Evolutionary conservation across 1,284 basidiomycete species (phyloP).

Genomic region (Heterobasidion annosum): DNA sequence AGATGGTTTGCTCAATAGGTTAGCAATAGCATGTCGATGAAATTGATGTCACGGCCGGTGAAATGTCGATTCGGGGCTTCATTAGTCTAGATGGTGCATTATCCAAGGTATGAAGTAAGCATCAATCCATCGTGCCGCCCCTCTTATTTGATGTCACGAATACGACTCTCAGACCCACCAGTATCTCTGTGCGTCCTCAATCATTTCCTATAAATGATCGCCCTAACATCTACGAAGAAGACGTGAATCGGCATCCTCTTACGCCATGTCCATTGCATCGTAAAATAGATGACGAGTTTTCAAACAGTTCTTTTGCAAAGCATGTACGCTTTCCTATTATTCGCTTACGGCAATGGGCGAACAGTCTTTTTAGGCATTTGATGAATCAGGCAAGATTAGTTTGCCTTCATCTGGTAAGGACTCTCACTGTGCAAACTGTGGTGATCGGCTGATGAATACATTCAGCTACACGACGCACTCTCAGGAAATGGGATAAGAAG

Average conservation of each 20-base stretch:
- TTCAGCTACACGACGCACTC: constrained; percentile 54
- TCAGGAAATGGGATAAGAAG: constrained; percentile 66
- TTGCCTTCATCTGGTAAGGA: constrained; percentile 35
- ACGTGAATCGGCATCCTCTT: constrained; percentile 77
- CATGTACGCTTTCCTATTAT: constrained; percentile 1
- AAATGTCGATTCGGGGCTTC: constrained; percentile 64
- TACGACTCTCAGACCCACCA: constrained; percentile 57
- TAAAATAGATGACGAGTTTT: constrained; percentile 58
- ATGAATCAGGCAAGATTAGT: constrained; percentile 45
- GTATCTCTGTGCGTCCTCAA: constrained; percentile 60
- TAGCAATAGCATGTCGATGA: constrained; percentile 52
- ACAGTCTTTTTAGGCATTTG: constrained; percentile 39
- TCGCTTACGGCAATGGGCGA: background rate
- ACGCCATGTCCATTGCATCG: constrained; percentile 61
- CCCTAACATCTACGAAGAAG: constrained; percentile 35
- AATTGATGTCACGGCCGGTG: constrained; percentile 40
- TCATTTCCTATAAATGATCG: background rate
- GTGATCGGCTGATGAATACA: background rate
- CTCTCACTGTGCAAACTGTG: background rate
- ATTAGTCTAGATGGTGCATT: constrained; percentile 69
- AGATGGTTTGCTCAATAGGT: constrained; percentile 2
- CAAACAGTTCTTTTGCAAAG: constrained; percentile 56
- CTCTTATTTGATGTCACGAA: background rate
- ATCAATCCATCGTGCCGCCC: background rate
- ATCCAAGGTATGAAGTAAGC: constrained; percentile 48